Evolutionary conservation across 169 alveolate species (phyloP).

Genomic region (Miamiensis avidus): DNA sequence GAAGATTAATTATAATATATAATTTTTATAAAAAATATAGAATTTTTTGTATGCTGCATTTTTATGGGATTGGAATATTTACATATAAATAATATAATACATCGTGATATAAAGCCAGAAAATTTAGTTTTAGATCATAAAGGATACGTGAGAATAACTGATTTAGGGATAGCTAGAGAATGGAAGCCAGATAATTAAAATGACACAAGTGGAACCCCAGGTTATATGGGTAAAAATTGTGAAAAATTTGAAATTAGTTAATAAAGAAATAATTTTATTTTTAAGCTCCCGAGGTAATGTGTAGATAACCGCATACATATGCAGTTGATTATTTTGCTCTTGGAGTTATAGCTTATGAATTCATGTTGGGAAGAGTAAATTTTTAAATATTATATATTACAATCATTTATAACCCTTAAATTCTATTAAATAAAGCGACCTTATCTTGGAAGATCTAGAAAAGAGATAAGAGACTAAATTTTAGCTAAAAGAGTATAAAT

Average conservation of each 20-base stretch:
- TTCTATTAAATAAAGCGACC: conserved; percentile 26
- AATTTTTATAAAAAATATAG: conserved; percentile 26
- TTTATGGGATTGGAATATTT: conserved; percentile 79
- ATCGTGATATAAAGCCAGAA: conserved; percentile 85
- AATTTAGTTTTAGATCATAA: conserved; percentile 33
- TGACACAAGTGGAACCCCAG: conserved; percentile 85
- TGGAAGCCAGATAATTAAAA: conserved; percentile 74
- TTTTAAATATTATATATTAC: neutral
- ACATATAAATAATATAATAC: conserved; percentile 74
- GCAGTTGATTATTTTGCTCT: conserved; percentile 71
- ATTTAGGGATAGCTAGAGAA: conserved; percentile 77
- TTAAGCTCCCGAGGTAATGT: conserved; percentile 66
- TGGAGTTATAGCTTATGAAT: conserved; percentile 70
- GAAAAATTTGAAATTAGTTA: neutral
- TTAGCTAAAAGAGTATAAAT: conserved; percentile 50
- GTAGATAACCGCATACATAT: conserved; percentile 52
- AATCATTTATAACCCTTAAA: neutral
- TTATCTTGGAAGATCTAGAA: conserved; percentile 60
- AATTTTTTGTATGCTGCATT: conserved; percentile 67
- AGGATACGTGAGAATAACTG: conserved; percentile 69
- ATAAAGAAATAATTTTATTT: too few relatives aligned
- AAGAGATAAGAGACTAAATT: conserved; percentile 66
- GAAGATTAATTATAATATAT: conserved; percentile 18
- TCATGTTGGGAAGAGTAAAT: conserved; percentile 54
- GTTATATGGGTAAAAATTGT: conserved; percentile 63